Percentiles rank a stretch among this genome's conserved stretches.
Conservation (phyloP, 1,139 yeast species). For the Meyerozyma carpophila region DNA sequence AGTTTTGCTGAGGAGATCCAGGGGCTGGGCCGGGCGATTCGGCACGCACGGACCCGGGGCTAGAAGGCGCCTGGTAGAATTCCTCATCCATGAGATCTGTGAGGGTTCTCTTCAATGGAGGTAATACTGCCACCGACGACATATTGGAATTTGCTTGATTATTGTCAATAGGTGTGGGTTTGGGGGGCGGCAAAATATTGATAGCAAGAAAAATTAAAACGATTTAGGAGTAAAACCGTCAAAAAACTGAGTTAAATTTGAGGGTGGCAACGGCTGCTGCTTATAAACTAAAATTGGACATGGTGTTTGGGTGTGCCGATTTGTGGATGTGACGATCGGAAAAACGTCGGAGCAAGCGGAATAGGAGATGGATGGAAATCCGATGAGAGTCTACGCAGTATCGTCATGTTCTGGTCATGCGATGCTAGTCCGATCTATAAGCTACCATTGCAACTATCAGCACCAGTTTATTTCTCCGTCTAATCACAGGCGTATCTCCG, state of each 20-base stretch:
- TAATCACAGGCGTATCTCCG: neutral
- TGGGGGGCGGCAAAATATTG: neutral
- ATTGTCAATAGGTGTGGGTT: neutral
- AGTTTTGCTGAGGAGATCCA: slow-evolving; percentile 9
- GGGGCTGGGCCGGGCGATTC: slow-evolving; percentile 1
- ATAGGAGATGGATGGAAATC: neutral
- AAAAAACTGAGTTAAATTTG: neutral
- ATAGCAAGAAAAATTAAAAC: neutral
- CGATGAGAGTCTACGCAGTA: neutral
- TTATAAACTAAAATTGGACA: neutral
- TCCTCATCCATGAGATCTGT: slow-evolving; percentile 66
- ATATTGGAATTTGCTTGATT: slow-evolving; percentile 13
- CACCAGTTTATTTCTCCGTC: neutral
- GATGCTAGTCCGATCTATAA: neutral
- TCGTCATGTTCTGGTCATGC: neutral
- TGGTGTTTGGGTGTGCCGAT: neutral
- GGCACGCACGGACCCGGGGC: slow-evolving; percentile 6
- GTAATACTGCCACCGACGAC: slow-evolving; percentile 45
- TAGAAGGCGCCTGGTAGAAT: slow-evolving; percentile 43
- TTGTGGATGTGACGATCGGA: neutral
- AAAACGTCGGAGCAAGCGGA: neutral
- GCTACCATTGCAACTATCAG: no score
- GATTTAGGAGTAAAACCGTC: neutral
- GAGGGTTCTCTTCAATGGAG: slow-evolving; percentile 46
- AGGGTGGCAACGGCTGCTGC: neutral